Evolutionary conservation across 495 filamentous ascomycete genomes (phyloP).

Genomic region (Talaromyces ruber): DNA sequence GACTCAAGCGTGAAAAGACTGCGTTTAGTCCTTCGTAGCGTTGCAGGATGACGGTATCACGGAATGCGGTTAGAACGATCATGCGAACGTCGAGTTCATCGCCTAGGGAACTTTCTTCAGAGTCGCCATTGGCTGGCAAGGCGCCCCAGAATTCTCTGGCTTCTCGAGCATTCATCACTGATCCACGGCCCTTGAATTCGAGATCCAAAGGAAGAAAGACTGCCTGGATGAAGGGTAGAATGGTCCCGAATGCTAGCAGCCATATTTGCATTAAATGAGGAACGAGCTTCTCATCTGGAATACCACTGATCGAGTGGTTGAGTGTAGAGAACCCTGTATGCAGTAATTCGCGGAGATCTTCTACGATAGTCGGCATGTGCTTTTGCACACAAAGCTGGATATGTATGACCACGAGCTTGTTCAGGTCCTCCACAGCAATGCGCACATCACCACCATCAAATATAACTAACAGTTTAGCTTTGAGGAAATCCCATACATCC

Average conservation of each 20-base stretch:
- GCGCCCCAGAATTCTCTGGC: slow-evolving; percentile 84
- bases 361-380: slow-evolving; percentile 55
- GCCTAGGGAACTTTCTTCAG: slow-evolving; percentile 27
- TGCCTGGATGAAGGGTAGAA: slow-evolving; percentile 91
- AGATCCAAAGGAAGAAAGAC: slow-evolving; percentile 91
- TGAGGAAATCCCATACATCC: slow-evolving; percentile 93
- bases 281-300: slow-evolving; percentile 76
- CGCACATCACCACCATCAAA: slow-evolving; percentile 90
- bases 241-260: slow-evolving; percentile 80
- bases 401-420: slow-evolving; percentile 74
- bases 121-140: slow-evolving; percentile 21
- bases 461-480: slow-evolving; percentile 76
- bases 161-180: slow-evolving; percentile 64
- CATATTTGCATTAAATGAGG: slow-evolving; percentile 86
- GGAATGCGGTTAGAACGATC: slow-evolving; percentile 81
- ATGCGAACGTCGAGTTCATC: slow-evolving; percentile 75
- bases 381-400: slow-evolving; percentile 70
- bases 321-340: slow-evolving; percentile 75
- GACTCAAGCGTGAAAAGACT: slow-evolving; percentile 82
- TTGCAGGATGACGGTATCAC: slow-evolving; percentile 78
- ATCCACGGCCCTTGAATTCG: slow-evolving; percentile 80
- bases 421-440: slow-evolving; percentile 89
- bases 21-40: slow-evolving; percentile 77
- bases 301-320: slow-evolving; percentile 68
- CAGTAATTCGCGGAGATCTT: slow-evolving; percentile 73